Evolutionary conservation across 306 rosid species (phyloP).

Genomic region (Pterocarpus macrocarpus): DNA sequence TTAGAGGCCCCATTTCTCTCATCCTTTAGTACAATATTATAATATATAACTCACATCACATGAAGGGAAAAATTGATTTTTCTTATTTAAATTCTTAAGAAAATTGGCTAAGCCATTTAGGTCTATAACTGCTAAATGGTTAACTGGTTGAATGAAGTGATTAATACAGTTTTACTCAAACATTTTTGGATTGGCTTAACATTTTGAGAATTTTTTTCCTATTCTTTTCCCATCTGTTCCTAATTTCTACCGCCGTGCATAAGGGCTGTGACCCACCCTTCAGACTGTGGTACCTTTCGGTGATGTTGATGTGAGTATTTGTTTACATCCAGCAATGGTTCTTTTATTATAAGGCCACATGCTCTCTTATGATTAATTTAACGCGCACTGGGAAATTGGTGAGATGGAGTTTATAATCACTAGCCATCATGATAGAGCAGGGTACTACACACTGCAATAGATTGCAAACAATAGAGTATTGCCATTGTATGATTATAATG

Average conservation of each 20-base stretch:
- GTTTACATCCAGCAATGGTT: constrained; percentile 36
- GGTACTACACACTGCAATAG: constrained; percentile 38
- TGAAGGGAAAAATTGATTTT: no score
- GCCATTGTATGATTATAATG: constrained; percentile 34
- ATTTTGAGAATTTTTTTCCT: not conserved
- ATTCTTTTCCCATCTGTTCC: constrained; percentile 4
- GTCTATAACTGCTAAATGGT: not conserved
- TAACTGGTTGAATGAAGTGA: not conserved
- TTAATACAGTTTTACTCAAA: not conserved
- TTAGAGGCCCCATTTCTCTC: no score
- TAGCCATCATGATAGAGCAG: constrained; percentile 56
- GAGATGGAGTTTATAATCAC: constrained; percentile 58
- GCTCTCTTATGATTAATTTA: constrained; percentile 65
- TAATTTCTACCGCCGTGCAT: constrained; percentile 32
- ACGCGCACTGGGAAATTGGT: constrained; percentile 62
- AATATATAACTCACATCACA: no score
- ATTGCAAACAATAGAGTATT: constrained; percentile 39
- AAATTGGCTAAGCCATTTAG: not conserved
- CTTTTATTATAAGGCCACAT: constrained; percentile 59
- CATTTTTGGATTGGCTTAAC: not conserved
- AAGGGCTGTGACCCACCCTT: constrained; percentile 49
- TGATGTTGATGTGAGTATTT: constrained; percentile 58
- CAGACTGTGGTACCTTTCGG: constrained; percentile 67
- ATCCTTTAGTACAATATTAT: no score
- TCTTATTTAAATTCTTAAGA: not conserved